These are phyloP conservation scores for Aspergillus sp. DNA, from an alignment of 2,329 filamentous ascomycete species.

Conservation along the genomic window DNA sequence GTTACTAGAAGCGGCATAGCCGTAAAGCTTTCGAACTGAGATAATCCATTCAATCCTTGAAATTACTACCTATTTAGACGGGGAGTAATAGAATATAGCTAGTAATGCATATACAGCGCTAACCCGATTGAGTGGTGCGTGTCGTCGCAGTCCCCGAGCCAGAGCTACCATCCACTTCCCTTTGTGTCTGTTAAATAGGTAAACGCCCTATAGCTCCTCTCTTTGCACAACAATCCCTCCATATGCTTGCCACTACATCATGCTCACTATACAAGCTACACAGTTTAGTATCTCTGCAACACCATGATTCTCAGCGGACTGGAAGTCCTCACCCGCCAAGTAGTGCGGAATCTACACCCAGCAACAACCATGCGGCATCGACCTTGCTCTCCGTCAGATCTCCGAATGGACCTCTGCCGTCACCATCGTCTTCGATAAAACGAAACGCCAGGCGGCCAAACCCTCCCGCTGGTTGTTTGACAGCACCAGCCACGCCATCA, in stretches of 20 bases:
- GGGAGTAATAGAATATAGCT: too few relatives aligned
- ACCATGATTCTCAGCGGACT: background rate
- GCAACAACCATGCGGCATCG: slow-evolving; percentile 31
- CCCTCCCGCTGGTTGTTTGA: background rate
- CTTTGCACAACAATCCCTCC: background rate
- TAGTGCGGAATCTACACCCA: slow-evolving; percentile 11
- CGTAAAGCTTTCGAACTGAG: too few relatives aligned
- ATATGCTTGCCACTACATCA: background rate
- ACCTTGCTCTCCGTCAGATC: slow-evolving; percentile 26
- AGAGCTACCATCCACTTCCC: too few relatives aligned
- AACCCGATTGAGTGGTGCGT: too few relatives aligned
- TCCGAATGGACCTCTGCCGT: slow-evolving; percentile 27
- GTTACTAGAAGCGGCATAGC: too few relatives aligned
- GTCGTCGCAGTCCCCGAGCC: too few relatives aligned
- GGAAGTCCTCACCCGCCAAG: background rate
- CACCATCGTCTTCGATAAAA: slow-evolving; percentile 30
- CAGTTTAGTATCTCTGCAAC: background rate
- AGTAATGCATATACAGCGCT: too few relatives aligned
- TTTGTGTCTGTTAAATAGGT: too few relatives aligned
- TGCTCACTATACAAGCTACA: background rate
- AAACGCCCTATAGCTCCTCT: too few relatives aligned
- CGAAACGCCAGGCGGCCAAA: slow-evolving; percentile 16
- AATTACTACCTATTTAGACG: too few relatives aligned
- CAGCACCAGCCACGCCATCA: background rate
- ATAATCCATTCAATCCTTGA: too few relatives aligned